Base-by-base conservation (phyloP, 768 basidiomycete species). In the Plicaturopsis crispa region DNA sequence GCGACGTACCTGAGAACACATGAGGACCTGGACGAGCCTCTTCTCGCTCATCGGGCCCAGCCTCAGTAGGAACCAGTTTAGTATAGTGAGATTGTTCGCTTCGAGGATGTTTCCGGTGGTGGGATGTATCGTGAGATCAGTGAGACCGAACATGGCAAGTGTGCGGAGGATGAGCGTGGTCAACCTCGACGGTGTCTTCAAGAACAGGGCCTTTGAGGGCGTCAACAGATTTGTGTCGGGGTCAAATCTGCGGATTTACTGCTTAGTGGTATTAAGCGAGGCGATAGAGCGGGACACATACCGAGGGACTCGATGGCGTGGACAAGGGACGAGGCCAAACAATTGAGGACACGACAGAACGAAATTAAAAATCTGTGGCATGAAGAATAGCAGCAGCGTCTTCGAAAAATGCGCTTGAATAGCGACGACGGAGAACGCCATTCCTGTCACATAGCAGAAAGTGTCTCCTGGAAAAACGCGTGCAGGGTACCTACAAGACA, bases 321-420 rank as follows among this genome's bases (percentile, higher is more conserved):
- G 96, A 55, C 93, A 97, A 0, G 86, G 83, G 11, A 99, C 87
- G 13, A 99, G 61, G 1, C 89, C 88, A 53, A 98, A 97, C 2
- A 99, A 64, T 54, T 99, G 96, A 8, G 96, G 96, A 48, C 84
- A 87, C 10, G 91, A 94, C 26, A 97, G 67, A 35, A 98, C 39
- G 55, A 99, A 99, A 59, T 99, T 99, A 77, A 97, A 92, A 45
- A 96, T 84, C 57, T 99, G 96, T 4, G 96, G 96, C 34, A 99
- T 72, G 66, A 98, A 98, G 70, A 99, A 98, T 18, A 98, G 66
- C 41, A 97, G 72, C 6, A 99, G 66, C 0, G 96, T 99, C 63
- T 99, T 99, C 38, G 89, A 90, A 60, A 92, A 97, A 59, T 99
- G 96, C 0, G 86, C 91, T 52, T 96, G 89, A 45, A 99, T 97